A percentile compares a stretch with the other conserved stretches of the same genome.
Evolutionary conservation across 2,329 filamentous ascomycete species (phyloP).

Genomic region (Ceratocystis ficicola): DNA sequence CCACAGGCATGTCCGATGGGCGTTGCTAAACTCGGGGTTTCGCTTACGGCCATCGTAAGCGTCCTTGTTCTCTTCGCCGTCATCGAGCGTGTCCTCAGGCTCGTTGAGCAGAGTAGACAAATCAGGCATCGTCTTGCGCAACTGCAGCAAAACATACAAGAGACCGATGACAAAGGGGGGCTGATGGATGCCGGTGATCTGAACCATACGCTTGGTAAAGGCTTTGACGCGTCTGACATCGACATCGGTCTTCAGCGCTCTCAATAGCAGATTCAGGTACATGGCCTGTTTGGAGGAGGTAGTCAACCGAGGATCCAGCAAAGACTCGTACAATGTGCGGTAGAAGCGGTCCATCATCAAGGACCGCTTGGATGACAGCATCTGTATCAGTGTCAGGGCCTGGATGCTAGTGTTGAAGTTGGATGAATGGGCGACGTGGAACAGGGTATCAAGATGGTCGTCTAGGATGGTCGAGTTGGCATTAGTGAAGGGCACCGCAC

Average conservation of each 20-base stretch:
- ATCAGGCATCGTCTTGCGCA: conserved; percentile 67
- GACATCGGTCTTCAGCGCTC: conserved; percentile 78
- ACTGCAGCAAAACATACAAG: conserved; percentile 75
- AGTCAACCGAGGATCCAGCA: conserved; percentile 77
- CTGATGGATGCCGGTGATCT: conserved; percentile 77
- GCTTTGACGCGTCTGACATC: conserved; percentile 87
- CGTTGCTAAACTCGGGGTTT: conserved; percentile 82
- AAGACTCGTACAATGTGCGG: conserved; percentile 84
- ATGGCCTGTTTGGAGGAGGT: conserved; percentile 90
- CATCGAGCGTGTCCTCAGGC: conserved; percentile 61
- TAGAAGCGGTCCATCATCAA: conserved; percentile 85
- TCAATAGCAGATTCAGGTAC: conserved; percentile 84
- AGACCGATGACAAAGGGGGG: conserved; percentile 86
- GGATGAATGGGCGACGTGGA: conserved; percentile 89
- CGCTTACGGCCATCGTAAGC: conserved; percentile 81
- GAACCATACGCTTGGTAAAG: conserved; percentile 85
- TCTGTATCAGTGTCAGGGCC: conserved; percentile 86
- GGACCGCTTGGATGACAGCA: conserved; percentile 70
- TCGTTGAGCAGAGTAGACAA: conserved; percentile 67
- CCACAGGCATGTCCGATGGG: conserved; percentile 89
- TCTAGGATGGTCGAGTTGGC: conserved; percentile 59
- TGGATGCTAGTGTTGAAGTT: conserved; percentile 99
- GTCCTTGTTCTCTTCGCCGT: conserved; percentile 35
- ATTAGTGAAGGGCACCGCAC: conserved; percentile 83
- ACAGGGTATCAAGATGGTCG: conserved; percentile 83